Evolutionary conservation across 441 rosid species (phyloP).

Genomic region (Macaranga tanarius): DNA sequence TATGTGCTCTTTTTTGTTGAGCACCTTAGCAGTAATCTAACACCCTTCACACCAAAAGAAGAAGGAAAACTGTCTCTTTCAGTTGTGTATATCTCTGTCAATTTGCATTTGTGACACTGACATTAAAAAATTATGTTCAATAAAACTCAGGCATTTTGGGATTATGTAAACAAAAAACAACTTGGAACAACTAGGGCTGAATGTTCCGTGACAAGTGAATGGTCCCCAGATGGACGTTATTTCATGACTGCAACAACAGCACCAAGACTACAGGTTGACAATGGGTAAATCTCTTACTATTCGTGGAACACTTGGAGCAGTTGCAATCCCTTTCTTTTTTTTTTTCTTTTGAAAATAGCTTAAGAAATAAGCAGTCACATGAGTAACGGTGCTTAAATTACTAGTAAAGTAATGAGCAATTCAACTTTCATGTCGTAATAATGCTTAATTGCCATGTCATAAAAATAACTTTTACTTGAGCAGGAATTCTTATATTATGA

Average conservation of each 20-base stretch:
- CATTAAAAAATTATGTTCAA: constrained; percentile 3
- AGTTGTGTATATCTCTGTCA: not conserved
- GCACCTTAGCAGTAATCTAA: not conserved
- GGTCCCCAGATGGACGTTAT: constrained; percentile 89
- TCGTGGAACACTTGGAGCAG: not conserved
- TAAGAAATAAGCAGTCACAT: not conserved
- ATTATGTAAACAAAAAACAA: constrained; percentile 57
- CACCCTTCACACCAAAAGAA: not conserved
- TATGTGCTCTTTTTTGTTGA: not conserved
- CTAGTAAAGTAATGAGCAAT: not conserved
- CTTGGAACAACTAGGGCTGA: constrained; percentile 82
- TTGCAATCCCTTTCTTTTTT: not conserved
- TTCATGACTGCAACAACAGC: constrained; percentile 96
- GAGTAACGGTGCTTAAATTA: not conserved
- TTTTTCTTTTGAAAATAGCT: not conserved
- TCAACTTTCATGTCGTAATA: not conserved
- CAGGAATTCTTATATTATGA: constrained; percentile 2
- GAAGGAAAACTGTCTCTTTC: not conserved
- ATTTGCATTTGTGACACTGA: not conserved
- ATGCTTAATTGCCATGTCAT: not conserved
- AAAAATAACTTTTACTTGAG: not conserved
- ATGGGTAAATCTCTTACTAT: constrained; percentile 48
- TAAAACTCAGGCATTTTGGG: constrained; percentile 81
- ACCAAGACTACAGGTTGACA: constrained; percentile 90
- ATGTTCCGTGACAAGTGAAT: constrained; percentile 84